Base-by-base conservation (phyloP, 208 protist genomes). In the Leishmania tarentolae region DNA sequence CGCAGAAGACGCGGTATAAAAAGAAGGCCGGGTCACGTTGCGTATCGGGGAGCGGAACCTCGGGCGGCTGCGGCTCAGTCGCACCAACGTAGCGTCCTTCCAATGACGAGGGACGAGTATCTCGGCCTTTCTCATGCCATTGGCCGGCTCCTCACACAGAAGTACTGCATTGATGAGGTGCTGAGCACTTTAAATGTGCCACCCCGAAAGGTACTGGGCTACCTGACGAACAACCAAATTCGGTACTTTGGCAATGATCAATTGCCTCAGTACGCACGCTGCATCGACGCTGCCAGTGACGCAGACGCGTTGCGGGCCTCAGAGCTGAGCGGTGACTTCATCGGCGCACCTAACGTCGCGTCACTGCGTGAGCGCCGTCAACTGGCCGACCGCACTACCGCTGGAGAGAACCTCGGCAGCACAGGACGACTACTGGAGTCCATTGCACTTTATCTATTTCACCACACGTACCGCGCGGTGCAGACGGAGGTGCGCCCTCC, bases 111-210 rank as follows among this genome's bases (percentile, higher is more conserved):
- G 4, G 94, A 98, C 75, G 88, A 93, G 79, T 96, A 93, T 78
- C 79, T 96, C 0, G 88, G 90, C 75, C 85, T 96, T 19, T 91
- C 92, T 4, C 94, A 98, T 82, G 89, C 92, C 37, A 88, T 92
- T 4, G 94, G 88, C 40, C 92, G 93, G 9, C 80, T 98, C 46
- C 90, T 98, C 47, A 94, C 92, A 11, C 92, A 96, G 69, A 92
- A 93, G 84, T 96, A 98, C 83, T 78, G 74, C 1, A 74, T 95
- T 2, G 76, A 83, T 46, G 86, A 89, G 35, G 90, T 96, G 17
- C 72, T 89, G 1, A 56, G 79, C 40, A 59, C 84, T 31, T 78
- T 97, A 24, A 95, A 94, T 70, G 91, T 93, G 3, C 82, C 88
- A 3, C 89, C 94, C 6, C 81, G 86, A 17, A 92, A 92, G 79